A percentile compares a stretch with the other conserved stretches of the same genome.
Conservation (phyloP, 176 grass and related monocot genomes). For the Cenchrus americanus region DNA sequence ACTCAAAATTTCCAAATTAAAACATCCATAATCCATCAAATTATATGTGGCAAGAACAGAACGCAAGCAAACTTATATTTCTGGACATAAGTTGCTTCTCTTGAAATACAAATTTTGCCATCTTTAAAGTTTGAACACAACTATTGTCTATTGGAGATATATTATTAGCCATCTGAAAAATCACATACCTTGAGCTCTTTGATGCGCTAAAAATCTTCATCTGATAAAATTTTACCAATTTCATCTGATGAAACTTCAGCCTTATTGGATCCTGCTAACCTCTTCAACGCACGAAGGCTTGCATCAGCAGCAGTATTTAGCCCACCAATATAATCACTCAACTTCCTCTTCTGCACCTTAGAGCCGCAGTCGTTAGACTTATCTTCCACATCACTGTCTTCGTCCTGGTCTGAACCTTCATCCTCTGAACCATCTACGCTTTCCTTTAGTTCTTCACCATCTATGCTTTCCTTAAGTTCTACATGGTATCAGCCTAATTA, state of each 20-base stretch:
- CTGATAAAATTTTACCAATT: slow-evolving; percentile 75
- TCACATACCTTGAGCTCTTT: slow-evolving; percentile 82
- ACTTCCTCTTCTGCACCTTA: slow-evolving; percentile 74
- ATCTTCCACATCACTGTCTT: slow-evolving; percentile 43
- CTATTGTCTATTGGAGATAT: not conserved
- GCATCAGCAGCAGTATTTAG: slow-evolving; percentile 77
- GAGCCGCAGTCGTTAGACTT: slow-evolving; percentile 44
- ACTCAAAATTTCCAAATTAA: slow-evolving; percentile 15
- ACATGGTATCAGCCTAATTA: too few species aligned
- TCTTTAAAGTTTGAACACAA: not conserved
- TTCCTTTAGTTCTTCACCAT: slow-evolving; percentile 41
- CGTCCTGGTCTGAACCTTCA: slow-evolving; percentile 47
- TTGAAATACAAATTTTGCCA: not conserved
- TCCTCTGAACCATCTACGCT: slow-evolving; percentile 14
- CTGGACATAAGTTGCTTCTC: not conserved
- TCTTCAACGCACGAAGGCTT: slow-evolving; percentile 87
- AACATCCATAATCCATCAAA: not conserved
- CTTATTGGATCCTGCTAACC: slow-evolving; percentile 59
- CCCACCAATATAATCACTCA: slow-evolving; percentile 61
- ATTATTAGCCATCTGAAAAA: slow-evolving; percentile 17
- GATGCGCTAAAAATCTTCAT: slow-evolving; percentile 89
- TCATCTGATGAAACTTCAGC: slow-evolving; percentile 44
- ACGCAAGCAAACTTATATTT: not conserved
- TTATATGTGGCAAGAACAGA: not conserved
- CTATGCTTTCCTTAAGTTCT: too few species aligned